phyloP scores from a whole-genome alignment of 805 yeast genomes.

The Metschnikowia corniflorae region DNA sequence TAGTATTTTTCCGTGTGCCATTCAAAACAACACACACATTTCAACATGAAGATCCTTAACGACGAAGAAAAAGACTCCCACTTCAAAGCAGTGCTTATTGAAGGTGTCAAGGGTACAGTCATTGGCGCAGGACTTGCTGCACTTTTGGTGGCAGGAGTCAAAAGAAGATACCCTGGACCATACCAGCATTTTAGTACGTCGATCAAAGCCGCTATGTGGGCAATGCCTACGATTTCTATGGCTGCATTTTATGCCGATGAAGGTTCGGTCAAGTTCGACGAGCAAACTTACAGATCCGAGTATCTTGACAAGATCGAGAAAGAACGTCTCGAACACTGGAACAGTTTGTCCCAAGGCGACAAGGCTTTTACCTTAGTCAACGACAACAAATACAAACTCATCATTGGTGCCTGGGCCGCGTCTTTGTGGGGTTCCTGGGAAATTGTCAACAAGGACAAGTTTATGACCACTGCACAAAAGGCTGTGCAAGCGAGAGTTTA shows the following conservation, averaged over 20 bases:
- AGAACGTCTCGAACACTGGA: conserved; percentile 52
- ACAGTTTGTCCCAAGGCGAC: conserved; percentile 44
- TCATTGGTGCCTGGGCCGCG: conserved; percentile 75
- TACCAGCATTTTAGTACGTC: conserved; percentile 36
- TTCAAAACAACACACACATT: conserved; percentile 11
- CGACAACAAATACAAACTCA: conserved; percentile 61
- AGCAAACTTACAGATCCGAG: conserved; percentile 51
- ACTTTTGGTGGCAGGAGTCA: conserved; percentile 45
- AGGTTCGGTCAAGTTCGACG: conserved; percentile 66
- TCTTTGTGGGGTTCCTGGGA: conserved; percentile 80
- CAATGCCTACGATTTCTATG: conserved; percentile 62
- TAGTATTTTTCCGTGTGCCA: too few species aligned
- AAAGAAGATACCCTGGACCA: conserved; percentile 39
- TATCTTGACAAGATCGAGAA: conserved; percentile 37
- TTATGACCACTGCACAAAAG: conserved; percentile 74
- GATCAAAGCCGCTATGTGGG: conserved; percentile 59
- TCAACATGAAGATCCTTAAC: conserved; percentile 59
- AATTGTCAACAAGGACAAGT: conserved; percentile 65
- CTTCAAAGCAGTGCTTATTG: conserved; percentile 51
- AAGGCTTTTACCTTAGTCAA: conserved; percentile 47
- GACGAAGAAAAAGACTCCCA: conserved; percentile 68
- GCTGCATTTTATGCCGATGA: conserved; percentile 68
- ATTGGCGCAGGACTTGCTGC: conserved; percentile 57
- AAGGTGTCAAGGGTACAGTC: conserved; percentile 58
- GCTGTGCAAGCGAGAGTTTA: conserved; percentile 88